A percentile compares a stretch with the other conserved stretches of the same genome.
Conservation (phyloP, 805 yeast species). For the Brettanomyces sp. region DNA sequence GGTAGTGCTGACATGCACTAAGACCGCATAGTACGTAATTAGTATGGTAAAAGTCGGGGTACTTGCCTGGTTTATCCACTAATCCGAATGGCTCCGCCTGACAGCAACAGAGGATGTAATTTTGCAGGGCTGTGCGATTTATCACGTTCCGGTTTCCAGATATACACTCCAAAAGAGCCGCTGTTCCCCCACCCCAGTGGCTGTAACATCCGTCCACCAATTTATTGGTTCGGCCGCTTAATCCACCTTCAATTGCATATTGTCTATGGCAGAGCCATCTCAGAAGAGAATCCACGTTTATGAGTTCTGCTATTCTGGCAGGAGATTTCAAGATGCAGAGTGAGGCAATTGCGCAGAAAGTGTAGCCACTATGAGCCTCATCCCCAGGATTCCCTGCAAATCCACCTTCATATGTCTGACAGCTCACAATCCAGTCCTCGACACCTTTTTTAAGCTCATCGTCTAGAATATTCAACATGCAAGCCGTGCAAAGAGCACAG, state of each 20-base stretch:
- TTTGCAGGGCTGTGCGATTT: conserved; percentile 48
- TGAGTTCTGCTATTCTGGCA: conserved; percentile 19
- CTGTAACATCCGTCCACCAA: conserved; percentile 94
- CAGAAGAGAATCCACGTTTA: conserved; percentile 39
- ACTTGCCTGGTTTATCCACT: conserved; percentile 76
- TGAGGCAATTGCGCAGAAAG: conserved; percentile 79
- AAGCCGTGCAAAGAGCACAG: conserved; percentile 71
- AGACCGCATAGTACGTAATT: conserved; percentile 78
- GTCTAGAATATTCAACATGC: conserved; percentile 53
- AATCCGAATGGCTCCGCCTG: conserved; percentile 58
- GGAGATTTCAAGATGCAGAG: conserved; percentile 38
- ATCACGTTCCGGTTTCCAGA: conserved; percentile 25
- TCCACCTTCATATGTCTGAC: conserved; percentile 95
- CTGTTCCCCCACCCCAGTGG: conserved; percentile 87
- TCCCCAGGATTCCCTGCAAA: conserved; percentile 74
- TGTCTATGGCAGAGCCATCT: conserved; percentile 72
- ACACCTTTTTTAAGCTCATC: conserved; percentile 47
- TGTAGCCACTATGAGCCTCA: conserved; percentile 97
- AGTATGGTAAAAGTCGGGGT: conserved; percentile 84
- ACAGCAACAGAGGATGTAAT: conserved; percentile 67
- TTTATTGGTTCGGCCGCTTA: conserved; percentile 85
- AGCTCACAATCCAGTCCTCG: conserved; percentile 48
- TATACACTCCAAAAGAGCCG: conserved; percentile 53
- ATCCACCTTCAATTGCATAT: conserved; percentile 68
- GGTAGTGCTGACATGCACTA: conserved; percentile 43